Base-by-base conservation (phyloP, 1,139 yeast species). In the Lodderomyces oxycetoniae region DNA sequence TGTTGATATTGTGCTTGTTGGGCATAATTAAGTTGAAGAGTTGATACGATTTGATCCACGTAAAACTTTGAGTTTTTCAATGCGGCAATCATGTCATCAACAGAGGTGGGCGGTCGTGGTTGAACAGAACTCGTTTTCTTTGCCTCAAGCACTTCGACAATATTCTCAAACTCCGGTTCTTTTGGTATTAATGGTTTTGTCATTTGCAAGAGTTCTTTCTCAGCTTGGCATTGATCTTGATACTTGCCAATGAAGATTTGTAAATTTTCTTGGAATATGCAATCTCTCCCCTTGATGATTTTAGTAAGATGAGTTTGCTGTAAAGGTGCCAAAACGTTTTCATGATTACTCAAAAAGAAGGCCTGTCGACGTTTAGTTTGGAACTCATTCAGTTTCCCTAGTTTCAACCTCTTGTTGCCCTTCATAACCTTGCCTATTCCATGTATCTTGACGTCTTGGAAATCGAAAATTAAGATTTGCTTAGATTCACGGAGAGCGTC, bases 381-480 rank as follows among this genome's bases (percentile, higher is more conserved):
- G 12, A 39, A 35, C 16, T 40, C 41, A 16, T 27, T 37, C 5
- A 28, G 15, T 11, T 36, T 30, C 9, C 22, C 15, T 17, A 34
- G 32, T 9, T 22, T 15, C 36, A 46, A 45, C 32, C 48, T 42
- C 38, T 55, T 43, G 21, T 47, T 47, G 3, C 52, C 50, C 27
- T 52, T 58, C 26, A 53, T 46, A 1, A 51, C 39, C 1, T 59
- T 52, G 1, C 67, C 71, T 14, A 67, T 59, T 2, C 70, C 64
- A 38, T 66, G 66, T 2, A 67, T 46, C 32, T 62, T 61, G 21
- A 87, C 86, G 55, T 88, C 96, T 13, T 76, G 67, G 53, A 88
- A 86, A 48, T 84, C 94, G 52, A 88, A 82, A 2, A 87, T 66
- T 17, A 88, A 61, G 3, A 85, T 48, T 45, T 80, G 87, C 21